These are phyloP conservation scores for Tylopilus subfusipes DNA, from an alignment of 768 basidiomycete species.

Conservation along the genomic window DNA sequence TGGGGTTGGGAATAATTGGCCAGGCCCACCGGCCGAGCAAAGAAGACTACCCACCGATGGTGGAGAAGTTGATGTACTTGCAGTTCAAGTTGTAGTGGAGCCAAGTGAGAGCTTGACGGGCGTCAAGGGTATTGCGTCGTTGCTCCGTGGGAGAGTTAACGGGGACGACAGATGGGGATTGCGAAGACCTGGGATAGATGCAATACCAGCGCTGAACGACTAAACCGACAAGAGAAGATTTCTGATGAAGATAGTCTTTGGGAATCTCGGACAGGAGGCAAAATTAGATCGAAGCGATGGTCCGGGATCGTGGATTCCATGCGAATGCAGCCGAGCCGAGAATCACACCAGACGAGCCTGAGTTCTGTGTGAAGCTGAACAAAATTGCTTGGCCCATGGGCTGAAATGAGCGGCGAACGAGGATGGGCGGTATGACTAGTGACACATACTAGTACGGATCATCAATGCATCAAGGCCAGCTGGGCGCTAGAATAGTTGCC, in stretches of 20 bases:
- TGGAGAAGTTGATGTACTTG: no score
- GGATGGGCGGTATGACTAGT: background rate
- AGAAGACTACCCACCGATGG: no score
- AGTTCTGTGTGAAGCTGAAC: conserved; percentile 46
- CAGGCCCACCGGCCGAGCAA: no score
- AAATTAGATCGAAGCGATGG: conserved; percentile 75
- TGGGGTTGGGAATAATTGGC: no score
- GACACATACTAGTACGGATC: background rate
- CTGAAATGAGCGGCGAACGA: background rate
- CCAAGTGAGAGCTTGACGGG: conserved; percentile 44
- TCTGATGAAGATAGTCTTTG: conserved; percentile 45
- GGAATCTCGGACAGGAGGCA: conserved; percentile 58
- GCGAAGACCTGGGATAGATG: conserved; percentile 40
- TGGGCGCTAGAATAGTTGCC: conserved; percentile 33
- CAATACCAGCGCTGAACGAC: conserved; percentile 75
- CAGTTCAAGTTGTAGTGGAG: conserved; percentile 8
- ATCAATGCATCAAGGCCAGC: no score
- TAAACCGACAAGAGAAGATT: conserved; percentile 75
- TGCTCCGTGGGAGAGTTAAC: conserved; percentile 24
- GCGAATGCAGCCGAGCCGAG: conserved; percentile 67
- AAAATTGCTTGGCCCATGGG: conserved; percentile 43
- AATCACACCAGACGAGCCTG: conserved; percentile 62
- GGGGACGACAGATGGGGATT: background rate
- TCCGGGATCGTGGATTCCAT: conserved; percentile 71
- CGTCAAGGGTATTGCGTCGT: conserved; percentile 51